Base-by-base conservation (phyloP, 2,329 filamentous ascomycete species). In the Verticillium klebahnii region DNA sequence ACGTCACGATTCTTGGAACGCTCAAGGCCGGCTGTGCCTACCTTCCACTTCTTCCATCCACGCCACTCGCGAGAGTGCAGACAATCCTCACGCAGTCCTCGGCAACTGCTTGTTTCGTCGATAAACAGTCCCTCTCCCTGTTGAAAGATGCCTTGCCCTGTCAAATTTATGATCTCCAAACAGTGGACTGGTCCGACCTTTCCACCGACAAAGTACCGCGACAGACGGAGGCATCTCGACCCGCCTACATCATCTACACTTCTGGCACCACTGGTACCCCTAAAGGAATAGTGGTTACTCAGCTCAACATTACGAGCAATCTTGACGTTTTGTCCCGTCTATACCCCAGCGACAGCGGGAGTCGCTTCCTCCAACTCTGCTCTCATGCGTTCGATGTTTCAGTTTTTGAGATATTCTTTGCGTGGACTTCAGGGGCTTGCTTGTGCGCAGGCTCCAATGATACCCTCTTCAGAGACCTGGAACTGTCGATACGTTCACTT, bases 361-460 rank as follows among this genome's bases (percentile, higher is more conserved):
- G 87, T 1, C 83, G 87, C n/a, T 78, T 96, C 36, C 78, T 97
- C 0, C 93, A 96, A 73, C 86, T 90, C 2, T 96, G 90, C 69
- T 94, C 91, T 0, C 90, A 93, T 69, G 89, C 89, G 0, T 96
- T 96, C 70, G 91, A 96, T 69, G 88, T 96, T 2, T 96, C 92
- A 0, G 90, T 96, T 0, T 96, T 96, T 70, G 93, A 96, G 69
- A 93, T 96, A 15, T 94, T 96, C 72, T 96, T 92, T 68, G 81
- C 92, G 0, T 96, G 92, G 89, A 84, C 85, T 56, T 82, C 82
- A 37, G 92, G 92, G 4, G 91, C 94, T 79, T 90, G 89, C 63
- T 79, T 97, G 14, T 96, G 91, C 70, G 85, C 90, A 2, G 89
- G 87, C 0, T 84, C 80, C 0, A 93, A 93, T 67, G 90, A 95